phyloP scores from a whole-genome alignment of 164 flowering plant genomes.

The Buxus sempervirens region DNA sequence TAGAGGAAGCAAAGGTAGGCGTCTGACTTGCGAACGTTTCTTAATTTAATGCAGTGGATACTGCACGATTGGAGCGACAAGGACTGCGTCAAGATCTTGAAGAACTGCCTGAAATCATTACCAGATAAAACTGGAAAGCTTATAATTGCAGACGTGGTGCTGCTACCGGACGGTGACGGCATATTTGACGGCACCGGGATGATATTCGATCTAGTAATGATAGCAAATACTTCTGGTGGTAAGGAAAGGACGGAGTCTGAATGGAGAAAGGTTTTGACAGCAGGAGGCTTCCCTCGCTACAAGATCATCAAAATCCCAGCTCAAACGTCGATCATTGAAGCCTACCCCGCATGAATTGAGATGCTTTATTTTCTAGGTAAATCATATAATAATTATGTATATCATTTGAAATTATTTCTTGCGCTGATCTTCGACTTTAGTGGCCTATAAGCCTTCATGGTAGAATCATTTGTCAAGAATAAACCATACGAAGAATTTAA shows the following conservation, averaged over 20 bases:
- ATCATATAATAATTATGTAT: no score
- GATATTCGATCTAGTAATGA: conserved; percentile 30
- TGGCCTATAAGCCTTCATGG: no score
- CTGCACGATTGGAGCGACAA: conserved; percentile 50
- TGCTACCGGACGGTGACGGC: conserved; percentile 19
- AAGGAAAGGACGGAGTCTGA: conserved; percentile 37
- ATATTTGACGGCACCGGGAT: conserved; percentile 18
- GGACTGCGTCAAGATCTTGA: conserved; percentile 36
- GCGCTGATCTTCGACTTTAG: no score
- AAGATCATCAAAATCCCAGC: conserved; percentile 29
- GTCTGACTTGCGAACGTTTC: neutral
- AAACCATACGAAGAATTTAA: no score
- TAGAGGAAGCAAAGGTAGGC: no score
- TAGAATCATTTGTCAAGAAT: no score
- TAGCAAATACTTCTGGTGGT: conserved; percentile 26
- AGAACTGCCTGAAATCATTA: conserved; percentile 35
- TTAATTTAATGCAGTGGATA: conserved; percentile 27
- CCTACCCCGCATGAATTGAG: conserved; percentile 23
- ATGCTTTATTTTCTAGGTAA: no score
- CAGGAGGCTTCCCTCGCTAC: conserved; percentile 35
- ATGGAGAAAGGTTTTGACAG: conserved; percentile 32
- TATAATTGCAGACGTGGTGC: conserved; percentile 31
- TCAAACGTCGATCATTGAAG: conserved; percentile 35
- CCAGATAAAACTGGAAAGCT: conserved; percentile 31
- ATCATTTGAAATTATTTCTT: no score